These are phyloP conservation scores for Naematelia encephala DNA, from an alignment of 768 basidiomycete genomes.

Conservation along the genomic window DNA sequence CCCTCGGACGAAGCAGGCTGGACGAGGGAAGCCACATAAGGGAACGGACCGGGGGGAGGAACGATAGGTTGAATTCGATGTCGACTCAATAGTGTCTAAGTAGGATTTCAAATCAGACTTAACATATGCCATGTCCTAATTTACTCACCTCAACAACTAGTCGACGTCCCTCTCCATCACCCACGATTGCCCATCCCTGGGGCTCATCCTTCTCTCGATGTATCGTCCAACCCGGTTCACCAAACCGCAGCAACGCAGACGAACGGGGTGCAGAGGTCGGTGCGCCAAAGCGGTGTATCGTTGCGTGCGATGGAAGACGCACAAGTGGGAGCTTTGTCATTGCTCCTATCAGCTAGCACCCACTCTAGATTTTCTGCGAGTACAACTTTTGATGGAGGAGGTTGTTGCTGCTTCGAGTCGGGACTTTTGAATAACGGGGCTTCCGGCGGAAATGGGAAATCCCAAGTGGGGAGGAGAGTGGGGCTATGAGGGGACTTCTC, in stretches of 20 bases:
- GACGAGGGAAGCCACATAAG: slow-evolving; percentile 58
- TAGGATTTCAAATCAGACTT: slow-evolving; percentile 32
- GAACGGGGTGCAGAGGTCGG: slow-evolving; percentile 13
- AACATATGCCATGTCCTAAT: not conserved
- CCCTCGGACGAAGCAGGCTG: slow-evolving; percentile 16
- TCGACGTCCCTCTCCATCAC: slow-evolving; percentile 64
- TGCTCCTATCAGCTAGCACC: not conserved
- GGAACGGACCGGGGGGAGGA: slow-evolving; percentile 71
- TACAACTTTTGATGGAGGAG: too few relatives aligned
- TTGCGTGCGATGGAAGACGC: slow-evolving; percentile 22
- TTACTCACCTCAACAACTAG: slow-evolving; percentile 63
- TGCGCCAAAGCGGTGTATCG: slow-evolving; percentile 33
- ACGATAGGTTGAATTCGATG: slow-evolving; percentile 65
- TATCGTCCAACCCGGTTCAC: slow-evolving; percentile 36
- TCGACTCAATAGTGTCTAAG: slow-evolving; percentile 65
- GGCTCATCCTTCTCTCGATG: slow-evolving; percentile 1
- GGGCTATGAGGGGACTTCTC: not conserved
- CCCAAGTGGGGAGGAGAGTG: slow-evolving; percentile 1
- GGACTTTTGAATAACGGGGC: too few relatives aligned
- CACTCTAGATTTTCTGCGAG: not conserved
- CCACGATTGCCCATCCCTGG: slow-evolving; percentile 72
- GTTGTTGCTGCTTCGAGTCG: too few relatives aligned
- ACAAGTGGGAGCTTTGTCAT: slow-evolving; percentile 29
- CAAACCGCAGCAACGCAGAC: slow-evolving; percentile 32
- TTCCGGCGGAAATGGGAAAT: too few relatives aligned